Percentiles rank a stretch among this genome's conserved stretches.
Conservation (phyloP, 2,329 filamentous ascomycete genomes). For the Monilinia fructigena region DNA sequence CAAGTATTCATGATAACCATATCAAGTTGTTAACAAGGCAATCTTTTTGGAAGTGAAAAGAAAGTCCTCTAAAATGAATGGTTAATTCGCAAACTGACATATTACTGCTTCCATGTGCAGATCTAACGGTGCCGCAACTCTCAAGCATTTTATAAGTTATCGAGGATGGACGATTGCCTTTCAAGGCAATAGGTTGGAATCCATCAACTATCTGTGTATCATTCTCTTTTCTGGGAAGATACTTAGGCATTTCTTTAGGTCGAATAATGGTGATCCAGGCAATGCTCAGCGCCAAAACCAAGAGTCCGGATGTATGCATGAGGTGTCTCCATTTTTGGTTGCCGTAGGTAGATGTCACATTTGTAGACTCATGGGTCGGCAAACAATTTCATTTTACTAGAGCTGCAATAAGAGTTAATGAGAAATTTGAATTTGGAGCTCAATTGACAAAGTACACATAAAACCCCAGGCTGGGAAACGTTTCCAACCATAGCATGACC, state of each 20-base stretch:
- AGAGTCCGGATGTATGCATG: constrained; percentile 51
- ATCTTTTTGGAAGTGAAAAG: constrained; percentile 63
- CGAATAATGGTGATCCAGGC: constrained; percentile 54
- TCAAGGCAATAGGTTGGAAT: constrained; percentile 50
- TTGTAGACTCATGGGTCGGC: no score
- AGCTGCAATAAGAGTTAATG: constrained; percentile 19
- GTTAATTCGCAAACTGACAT: constrained; percentile 41
- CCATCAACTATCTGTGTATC: constrained; percentile 52
- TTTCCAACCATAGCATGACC: constrained; percentile 35
- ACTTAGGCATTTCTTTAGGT: constrained; percentile 57
- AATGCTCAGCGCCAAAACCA: constrained; percentile 54
- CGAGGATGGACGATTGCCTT: constrained; percentile 52
- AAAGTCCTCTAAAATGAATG: constrained; percentile 64
- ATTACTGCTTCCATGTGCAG: constrained; percentile 38
- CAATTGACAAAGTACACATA: constrained; percentile 26
- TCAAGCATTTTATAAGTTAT: constrained; percentile 51
- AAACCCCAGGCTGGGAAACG: constrained; percentile 37
- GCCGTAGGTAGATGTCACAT: constrained; percentile 45
- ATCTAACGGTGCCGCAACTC: constrained; percentile 44
- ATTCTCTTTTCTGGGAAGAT: constrained; percentile 52
- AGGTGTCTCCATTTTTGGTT: constrained; percentile 59
- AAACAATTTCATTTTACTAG: constrained; percentile 49
- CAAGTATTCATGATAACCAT: constrained; percentile 67
- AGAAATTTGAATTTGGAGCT: not conserved
- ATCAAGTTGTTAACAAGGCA: constrained; percentile 49